Percentiles rank a stretch among this genome's conserved stretches.
phyloP scores from a whole-genome alignment of 164 flowering plant genomes.

The Akebia trifoliata region DNA sequence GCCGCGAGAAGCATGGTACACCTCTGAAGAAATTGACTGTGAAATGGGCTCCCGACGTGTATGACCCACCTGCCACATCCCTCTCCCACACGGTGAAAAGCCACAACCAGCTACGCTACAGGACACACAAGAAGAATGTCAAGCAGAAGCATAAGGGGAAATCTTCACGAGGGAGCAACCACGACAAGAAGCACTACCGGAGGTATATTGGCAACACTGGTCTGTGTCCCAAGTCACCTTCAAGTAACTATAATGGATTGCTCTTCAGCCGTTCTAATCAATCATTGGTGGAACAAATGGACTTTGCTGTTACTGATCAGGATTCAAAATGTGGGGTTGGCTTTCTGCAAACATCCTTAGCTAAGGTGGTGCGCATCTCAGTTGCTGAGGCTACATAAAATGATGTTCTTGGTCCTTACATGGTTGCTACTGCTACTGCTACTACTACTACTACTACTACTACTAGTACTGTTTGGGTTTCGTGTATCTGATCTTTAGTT shows the following conservation, averaged over 20 bases:
- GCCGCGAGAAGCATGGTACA: constrained; percentile 53
- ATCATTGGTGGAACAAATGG: constrained; percentile 12
- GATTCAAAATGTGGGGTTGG: constrained; percentile 52
- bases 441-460: too few relatives aligned
- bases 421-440: too few relatives aligned
- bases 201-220: constrained; percentile 23
- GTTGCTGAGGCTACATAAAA: constrained; percentile 50
- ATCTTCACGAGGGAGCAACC: constrained; percentile 34
- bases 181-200: constrained; percentile 42
- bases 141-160: constrained; percentile 61
- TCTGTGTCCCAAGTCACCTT: constrained; percentile 8
- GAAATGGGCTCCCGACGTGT: constrained; percentile 83
- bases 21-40: constrained; percentile 41
- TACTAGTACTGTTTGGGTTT: too few relatives aligned
- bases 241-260: constrained; percentile 11
- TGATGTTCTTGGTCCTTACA: too few relatives aligned
- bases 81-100: constrained; percentile 43
- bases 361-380: constrained; percentile 37
- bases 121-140: constrained; percentile 42
- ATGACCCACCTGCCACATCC: constrained; percentile 64
- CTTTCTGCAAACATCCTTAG: constrained; percentile 36
- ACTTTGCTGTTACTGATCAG: constrained; percentile 28
- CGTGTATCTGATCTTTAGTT: too few relatives aligned
- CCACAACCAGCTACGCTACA: constrained; percentile 29
- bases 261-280: constrained; percentile 5